Base-by-base conservation (phyloP, 2,329 filamentous ascomycete species). In the Thielaviopsis musarum region DNA sequence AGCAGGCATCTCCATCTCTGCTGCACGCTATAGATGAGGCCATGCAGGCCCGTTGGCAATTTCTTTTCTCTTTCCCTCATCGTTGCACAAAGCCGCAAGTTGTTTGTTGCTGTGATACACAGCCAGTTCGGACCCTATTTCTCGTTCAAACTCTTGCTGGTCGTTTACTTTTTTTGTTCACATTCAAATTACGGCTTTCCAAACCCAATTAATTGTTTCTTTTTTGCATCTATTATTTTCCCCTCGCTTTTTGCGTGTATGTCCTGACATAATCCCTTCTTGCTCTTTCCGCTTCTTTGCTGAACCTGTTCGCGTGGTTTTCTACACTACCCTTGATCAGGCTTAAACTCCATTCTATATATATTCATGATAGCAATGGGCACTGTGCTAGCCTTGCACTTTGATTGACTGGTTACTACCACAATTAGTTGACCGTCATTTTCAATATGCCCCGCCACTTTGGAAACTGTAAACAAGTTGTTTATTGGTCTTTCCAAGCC, bases 371-470 rank as follows among this genome's bases (percentile, higher is more conserved):
- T 45, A 17, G 38, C 3, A 45, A 45, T n/a, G 2, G 15, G 6
- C 2, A n/a, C 38, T 45, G 15, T 45, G 38, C n/a, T 49, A 21
- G n/a, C 45, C 57, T 59, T 56, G 22, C 24, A 7, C 22, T 5
- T 28, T 17, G 5, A 26, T 13, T 15, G 2, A 2, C 22, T 26
- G 24, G 61, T 66, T 65, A 49, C n/a, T 49, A 49, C 45, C 45
- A 49, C 45, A 19, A 49, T 66, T 61, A 60, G 64, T 65, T 58
- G 63, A 61, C 65, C 45, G 56, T 52, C 56, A 63, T 59, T 63
- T 57, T 45, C 51, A 53, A 58, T 59, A 57, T 66, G 61, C 65
- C 63, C 62, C 59, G 62, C 56, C 56, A 59, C 51, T 51, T 61
- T 63, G 6, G n/a, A 49, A 49, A 9, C 15, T 21, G 45, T n/a